Percentiles rank a stretch among this genome's conserved stretches.
These are phyloP conservation scores for Camellia sinensis DNA, from an alignment of 148 eudicot species.

Conservation along the genomic window DNA sequence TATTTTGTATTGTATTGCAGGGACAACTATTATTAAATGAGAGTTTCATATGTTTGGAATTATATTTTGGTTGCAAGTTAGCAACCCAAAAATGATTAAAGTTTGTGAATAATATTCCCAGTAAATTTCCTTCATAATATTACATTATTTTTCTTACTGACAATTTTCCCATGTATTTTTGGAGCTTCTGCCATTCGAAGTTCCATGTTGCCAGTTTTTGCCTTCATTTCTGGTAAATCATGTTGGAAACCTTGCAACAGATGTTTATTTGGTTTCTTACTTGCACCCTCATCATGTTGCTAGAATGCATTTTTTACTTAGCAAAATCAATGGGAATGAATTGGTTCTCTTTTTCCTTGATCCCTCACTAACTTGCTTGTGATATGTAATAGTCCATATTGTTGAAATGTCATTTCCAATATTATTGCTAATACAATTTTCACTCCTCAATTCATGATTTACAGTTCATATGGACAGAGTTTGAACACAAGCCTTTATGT, in stretches of 20 bases:
- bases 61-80: no score
- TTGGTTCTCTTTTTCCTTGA: not conserved
- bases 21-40: no score
- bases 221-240: not conserved
- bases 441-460: conserved; percentile 19
- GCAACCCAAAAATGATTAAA: no score
- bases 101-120: not conserved
- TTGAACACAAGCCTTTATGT: conserved; percentile 43
- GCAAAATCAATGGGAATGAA: not conserved
- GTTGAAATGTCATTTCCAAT: not conserved
- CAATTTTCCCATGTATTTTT: not conserved
- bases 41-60: no score
- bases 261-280: not conserved
- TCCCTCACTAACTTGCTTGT: conserved; percentile 1
- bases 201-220: not conserved
- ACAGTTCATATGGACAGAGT: conserved; percentile 87
- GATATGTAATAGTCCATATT: not conserved
- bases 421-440: not conserved
- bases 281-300: not conserved
- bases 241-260: not conserved
- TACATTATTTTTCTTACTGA: not conserved
- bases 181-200: not conserved
- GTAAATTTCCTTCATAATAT: not conserved
- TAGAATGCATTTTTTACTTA: not conserved
- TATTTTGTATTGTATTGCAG: not conserved